Evolutionary conservation across 805 yeast genomes (phyloP), one percentile per base, ranked within the genome.

Genomic region (Cyberlindnera saturnus): DNA sequence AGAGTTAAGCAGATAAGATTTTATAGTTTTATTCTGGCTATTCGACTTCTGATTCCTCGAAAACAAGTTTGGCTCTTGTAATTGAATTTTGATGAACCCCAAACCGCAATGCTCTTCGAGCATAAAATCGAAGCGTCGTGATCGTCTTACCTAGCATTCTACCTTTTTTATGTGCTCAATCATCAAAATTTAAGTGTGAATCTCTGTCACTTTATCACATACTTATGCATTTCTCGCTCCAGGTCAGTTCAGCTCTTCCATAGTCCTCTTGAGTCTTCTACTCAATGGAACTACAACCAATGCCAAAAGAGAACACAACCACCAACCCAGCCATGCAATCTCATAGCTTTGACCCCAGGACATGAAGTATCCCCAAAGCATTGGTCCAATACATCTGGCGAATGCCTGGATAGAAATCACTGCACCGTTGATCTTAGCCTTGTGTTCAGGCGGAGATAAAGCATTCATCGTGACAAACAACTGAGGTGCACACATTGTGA

Each of bases 261-360:
- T 17, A 15, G 38, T 18, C 5, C 17, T 16, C 14, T n/a, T 26
- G 28, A 36, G 23, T 6, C n/a, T 18, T 18, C 33, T 29, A 15
- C 39, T 36, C 23, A 16, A 20, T 6, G 18, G 10, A 7, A 36
- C 33, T 9, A 32, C 32, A 13, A 36, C 19, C n/a, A 28, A 30
- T 10, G 48, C 40, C 33, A 47, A 40, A 8, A 41, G 6, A 9
- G 45, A 36, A 14, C 44, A 41, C 2, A 42, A 16, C 52, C 52
- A 49, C 52, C 50, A 49, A 17, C 50, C 50, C 6, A 49, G 38
- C 52, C 52, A 49, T 6, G 48, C 52, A 13, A 42, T 46, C 36
- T 45, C 42, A 26, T 16, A 31, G 19, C n/a, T 28, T 23, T 49
- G 50, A 8, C 52, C 52, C 48, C 48, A 49, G 3, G 52, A 39